Percentiles rank a stretch among this genome's conserved stretches.
These are phyloP conservation scores for Bipolaris bicolor DNA, from an alignment of 2,329 filamentous ascomycete species.

Conservation along the genomic window DNA sequence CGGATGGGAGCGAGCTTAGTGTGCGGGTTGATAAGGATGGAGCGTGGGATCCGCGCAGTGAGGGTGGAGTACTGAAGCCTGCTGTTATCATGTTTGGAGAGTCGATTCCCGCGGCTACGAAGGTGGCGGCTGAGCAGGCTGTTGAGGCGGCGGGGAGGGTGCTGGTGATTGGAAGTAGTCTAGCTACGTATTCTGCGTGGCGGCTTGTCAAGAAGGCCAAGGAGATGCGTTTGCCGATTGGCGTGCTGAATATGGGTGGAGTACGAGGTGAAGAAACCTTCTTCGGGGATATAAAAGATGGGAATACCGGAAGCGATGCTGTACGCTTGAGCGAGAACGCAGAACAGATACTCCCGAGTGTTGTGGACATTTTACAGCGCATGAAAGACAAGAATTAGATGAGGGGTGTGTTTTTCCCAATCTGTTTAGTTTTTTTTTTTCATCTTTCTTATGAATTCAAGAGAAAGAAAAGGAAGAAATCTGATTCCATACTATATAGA, in stretches of 20 bases:
- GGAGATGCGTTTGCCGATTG: conserved; percentile 83
- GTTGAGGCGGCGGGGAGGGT: conserved; percentile 76
- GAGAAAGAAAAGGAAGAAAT: neutral
- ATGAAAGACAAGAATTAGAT: conserved; percentile 12
- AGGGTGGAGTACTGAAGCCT: conserved; percentile 84
- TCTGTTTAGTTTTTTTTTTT: neutral
- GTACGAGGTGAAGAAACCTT: conserved; percentile 79
- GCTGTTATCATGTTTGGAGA: conserved; percentile 97
- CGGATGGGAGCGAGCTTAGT: conserved; percentile 55
- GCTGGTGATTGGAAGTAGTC: conserved; percentile 82
- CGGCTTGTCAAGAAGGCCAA: conserved; percentile 82
- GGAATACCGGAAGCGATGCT: conserved; percentile 45
- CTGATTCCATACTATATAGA: neutral
- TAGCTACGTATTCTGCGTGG: conserved; percentile 97
- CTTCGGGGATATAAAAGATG: conserved; percentile 63
- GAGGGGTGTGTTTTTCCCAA: no score
- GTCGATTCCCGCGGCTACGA: conserved; percentile 73
- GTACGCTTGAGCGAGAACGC: conserved; percentile 51
- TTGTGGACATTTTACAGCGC: conserved; percentile 35
- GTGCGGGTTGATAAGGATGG: conserved; percentile 80
- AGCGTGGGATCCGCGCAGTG: conserved; percentile 64
- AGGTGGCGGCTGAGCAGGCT: conserved; percentile 76
- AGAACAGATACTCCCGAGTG: conserved; percentile 46
- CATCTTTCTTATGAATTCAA: neutral
- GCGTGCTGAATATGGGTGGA: conserved; percentile 85